Conservation (phyloP, 2,329 filamentous ascomycete genomes). For the Aspergillus ruber region DNA sequence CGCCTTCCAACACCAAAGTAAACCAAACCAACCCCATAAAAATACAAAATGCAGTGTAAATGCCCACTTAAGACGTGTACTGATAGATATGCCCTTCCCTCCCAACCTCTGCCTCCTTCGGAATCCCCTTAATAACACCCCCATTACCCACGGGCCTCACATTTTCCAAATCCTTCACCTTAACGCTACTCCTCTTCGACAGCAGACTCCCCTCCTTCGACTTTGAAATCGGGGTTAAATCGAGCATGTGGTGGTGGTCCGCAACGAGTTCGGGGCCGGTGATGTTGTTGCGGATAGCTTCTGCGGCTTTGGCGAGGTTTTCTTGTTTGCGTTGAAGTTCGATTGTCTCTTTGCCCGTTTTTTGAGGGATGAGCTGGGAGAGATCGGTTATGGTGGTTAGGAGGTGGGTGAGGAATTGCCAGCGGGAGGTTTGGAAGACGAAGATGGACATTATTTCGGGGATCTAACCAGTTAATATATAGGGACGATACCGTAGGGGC, state of each 20-base stretch:
- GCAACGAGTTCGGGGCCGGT: conserved; percentile 81
- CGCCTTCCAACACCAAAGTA: neutral
- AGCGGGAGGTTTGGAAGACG: conserved; percentile 81
- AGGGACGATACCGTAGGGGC: neutral
- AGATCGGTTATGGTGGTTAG: conserved; percentile 55
- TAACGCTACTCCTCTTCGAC: conserved; percentile 10
- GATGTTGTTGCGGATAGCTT: conserved; percentile 74
- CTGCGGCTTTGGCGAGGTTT: conserved; percentile 66
- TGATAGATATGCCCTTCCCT: conserved; percentile 32
- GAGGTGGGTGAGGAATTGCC: conserved; percentile 66
- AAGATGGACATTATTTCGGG: conserved; percentile 80
- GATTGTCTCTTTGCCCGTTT: conserved; percentile 36
- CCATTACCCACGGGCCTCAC: conserved; percentile 18
- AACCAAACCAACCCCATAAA: neutral
- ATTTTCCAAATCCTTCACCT: neutral
- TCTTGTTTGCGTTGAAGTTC: conserved; percentile 48
- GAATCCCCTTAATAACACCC: conserved; percentile 57
- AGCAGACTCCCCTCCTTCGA: conserved; percentile 19
- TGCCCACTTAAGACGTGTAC: conserved; percentile 8
- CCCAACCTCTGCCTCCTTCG: conserved; percentile 42
- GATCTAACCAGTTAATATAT: conserved; percentile 47
- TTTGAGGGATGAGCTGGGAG: conserved; percentile 42
- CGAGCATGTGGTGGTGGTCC: conserved; percentile 47
- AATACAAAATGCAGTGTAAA: neutral
- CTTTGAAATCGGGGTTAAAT: conserved; percentile 22